Conservation (phyloP, 345 rosid species). For the Populus deltoides region DNA sequence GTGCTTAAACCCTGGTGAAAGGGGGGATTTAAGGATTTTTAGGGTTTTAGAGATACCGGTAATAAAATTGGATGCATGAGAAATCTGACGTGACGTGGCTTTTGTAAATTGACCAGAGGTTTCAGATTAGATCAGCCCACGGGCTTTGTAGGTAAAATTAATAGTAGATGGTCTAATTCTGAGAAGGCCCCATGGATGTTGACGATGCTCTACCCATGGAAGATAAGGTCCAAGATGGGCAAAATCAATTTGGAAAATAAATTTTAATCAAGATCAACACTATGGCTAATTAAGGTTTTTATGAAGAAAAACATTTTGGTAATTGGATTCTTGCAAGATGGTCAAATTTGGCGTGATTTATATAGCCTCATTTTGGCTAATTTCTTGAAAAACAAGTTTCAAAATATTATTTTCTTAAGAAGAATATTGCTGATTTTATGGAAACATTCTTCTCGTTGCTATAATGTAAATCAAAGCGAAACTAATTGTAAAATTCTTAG, state of each 20-base stretch:
- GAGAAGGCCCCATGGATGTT: background rate
- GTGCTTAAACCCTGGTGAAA: constrained; percentile 27
- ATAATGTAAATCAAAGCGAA: too few species aligned
- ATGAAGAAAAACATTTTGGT: background rate
- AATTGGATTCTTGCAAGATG: background rate
- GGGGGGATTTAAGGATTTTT: background rate
- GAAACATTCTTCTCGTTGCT: too few species aligned
- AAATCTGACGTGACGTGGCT: constrained; percentile 1
- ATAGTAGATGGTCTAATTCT: too few species aligned
- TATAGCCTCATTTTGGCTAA: background rate
- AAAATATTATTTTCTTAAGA: too few species aligned
- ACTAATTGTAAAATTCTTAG: too few species aligned
- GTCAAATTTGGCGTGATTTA: too few species aligned
- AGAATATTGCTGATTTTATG: too few species aligned
- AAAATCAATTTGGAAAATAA: too few species aligned
- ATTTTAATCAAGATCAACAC: background rate
- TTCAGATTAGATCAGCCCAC: background rate
- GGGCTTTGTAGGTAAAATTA: background rate
- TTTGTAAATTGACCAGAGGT: background rate
- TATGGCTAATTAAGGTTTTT: background rate
- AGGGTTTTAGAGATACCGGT: constrained; percentile 35
- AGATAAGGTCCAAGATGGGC: background rate
- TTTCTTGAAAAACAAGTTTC: too few species aligned
- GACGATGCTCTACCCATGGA: too few species aligned
- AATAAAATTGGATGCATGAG: background rate